Evolutionary conservation across 371 early-diverging fungal species (phyloP), one percentile per base, ranked within the genome.

Genomic region (Mortierella sp.): DNA sequence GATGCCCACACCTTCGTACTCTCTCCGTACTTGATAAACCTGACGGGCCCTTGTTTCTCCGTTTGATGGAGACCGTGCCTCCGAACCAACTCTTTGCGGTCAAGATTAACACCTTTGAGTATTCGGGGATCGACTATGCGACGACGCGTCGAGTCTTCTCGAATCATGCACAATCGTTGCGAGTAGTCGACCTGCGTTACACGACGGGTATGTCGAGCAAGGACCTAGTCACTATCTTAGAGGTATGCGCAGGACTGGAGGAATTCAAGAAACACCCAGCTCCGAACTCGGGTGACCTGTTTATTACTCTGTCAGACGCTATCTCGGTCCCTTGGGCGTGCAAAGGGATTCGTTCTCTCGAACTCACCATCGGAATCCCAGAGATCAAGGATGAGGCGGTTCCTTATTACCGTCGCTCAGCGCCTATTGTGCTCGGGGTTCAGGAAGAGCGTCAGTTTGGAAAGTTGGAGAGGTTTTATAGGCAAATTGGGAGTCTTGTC

Each of bases 71-170:
- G 3, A 10, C 10, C 24, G 21, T 65, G 68, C 42, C 68, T 10
- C 10, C 38, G 10, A 19, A 65, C 24, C 19, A 34, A 6, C 21
- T 65, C 38, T 10, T 38, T 10, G 34, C 19, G 34, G 68, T 38
- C 68, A 65, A 65, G 63, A 28, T 63, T 31, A 63, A 31, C 63
- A 63, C 16, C 19, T 31, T 63, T 31, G 63, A 63, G 19, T 63
- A 24, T 24, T 21, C 2, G 24, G n/a, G n/a, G n/a, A 5, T 38
- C 9, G 9, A 34, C 24, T 24, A 19, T 0, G 21, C 2, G 0
- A 65, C 24, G 8, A 24, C 68, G 0, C 34, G 68, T 21, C 68
- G 24, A 5, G 19, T 38, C 0, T 65, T 65, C 21, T 4, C 68
- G 42, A 34, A 65, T 10, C 68, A 65, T 38, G 19, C 34, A 0